A percentile compares a stretch with the other conserved stretches of the same genome.
Evolutionary conservation across 106 monocot species (phyloP).

Genomic region (Iris macrosiphon): DNA sequence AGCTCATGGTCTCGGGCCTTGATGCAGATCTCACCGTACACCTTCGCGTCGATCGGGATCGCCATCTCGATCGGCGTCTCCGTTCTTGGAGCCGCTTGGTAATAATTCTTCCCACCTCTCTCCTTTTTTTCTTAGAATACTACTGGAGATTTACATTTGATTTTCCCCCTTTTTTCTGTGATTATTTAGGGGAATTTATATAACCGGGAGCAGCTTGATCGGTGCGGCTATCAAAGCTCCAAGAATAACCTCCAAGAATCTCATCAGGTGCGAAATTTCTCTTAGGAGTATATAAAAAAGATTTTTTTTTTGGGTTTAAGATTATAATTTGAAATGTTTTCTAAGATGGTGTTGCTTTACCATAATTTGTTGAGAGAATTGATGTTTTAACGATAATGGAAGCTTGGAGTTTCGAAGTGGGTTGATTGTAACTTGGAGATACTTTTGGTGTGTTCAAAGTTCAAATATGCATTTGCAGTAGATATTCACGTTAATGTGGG

Average conservation of each 20-base stretch:
- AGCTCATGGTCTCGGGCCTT: constrained; percentile 78
- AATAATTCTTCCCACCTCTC: background rate
- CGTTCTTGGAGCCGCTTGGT: constrained; percentile 85
- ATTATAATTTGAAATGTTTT: too few relatives aligned
- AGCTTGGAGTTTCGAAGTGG: too few relatives aligned
- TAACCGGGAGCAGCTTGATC: constrained; percentile 84
- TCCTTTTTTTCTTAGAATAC: background rate
- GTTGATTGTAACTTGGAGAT: too few relatives aligned
- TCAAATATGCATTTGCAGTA: too few relatives aligned
- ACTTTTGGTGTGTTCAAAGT: too few relatives aligned
- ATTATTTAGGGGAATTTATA: constrained; percentile 63
- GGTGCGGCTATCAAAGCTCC: constrained; percentile 88
- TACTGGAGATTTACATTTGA: background rate
- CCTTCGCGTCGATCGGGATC: constrained; percentile 67
- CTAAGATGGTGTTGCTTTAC: too few relatives aligned
- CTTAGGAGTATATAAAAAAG: background rate
- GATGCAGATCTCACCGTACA: constrained; percentile 89
- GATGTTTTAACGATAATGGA: too few relatives aligned
- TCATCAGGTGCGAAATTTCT: constrained; percentile 45
- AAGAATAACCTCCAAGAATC: constrained; percentile 81
- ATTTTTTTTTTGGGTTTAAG: background rate
- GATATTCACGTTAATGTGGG: too few relatives aligned
- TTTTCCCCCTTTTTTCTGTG: background rate
- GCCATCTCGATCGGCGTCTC: constrained; percentile 71
- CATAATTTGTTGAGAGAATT: too few relatives aligned